These are phyloP conservation scores for Trypanosomatidae sp. DNA, from an alignment of 208 protist genomes.

Conservation along the genomic window DNA sequence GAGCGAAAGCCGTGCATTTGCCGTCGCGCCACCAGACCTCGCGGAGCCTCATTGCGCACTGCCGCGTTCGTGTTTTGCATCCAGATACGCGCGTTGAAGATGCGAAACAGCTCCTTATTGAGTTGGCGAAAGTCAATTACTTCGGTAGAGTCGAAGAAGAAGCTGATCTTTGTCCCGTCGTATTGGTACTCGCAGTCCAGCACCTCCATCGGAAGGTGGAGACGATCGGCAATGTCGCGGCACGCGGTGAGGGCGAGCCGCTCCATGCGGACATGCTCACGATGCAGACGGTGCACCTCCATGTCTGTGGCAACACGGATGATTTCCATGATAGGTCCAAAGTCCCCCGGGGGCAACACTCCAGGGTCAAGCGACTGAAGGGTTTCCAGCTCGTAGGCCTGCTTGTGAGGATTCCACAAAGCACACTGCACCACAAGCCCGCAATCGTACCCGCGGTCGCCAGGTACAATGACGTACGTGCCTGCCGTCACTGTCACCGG, in stretches of 20 bases:
- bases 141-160: slow-evolving; percentile 74
- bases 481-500: slow-evolving; percentile 27
- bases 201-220: slow-evolving; percentile 71
- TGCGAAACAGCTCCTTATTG: slow-evolving; percentile 75
- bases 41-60: slow-evolving; percentile 48
- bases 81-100: slow-evolving; percentile 90
- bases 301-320: slow-evolving; percentile 63
- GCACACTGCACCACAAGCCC: slow-evolving; percentile 72
- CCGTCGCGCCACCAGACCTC: slow-evolving; percentile 22
- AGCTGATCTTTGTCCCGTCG: slow-evolving; percentile 89
- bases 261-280: slow-evolving; percentile 66
- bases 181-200: slow-evolving; percentile 90
- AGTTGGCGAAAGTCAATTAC: slow-evolving; percentile 80
- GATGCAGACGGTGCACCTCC: slow-evolving; percentile 60
- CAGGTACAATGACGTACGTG: slow-evolving; percentile 79
- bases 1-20: background rate
- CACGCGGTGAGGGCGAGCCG: slow-evolving; percentile 68
- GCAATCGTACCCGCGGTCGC: slow-evolving; percentile 79
- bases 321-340: slow-evolving; percentile 37
- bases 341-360: slow-evolving; percentile 27
- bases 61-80: slow-evolving; percentile 80
- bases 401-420: slow-evolving; percentile 35
- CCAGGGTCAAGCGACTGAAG: slow-evolving; percentile 17
- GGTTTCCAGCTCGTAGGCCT: slow-evolving; percentile 14
- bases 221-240: slow-evolving; percentile 42